These are phyloP conservation scores for Plantago coronopus DNA, from an alignment of 305 asterid genomes.

Conservation along the genomic window DNA sequence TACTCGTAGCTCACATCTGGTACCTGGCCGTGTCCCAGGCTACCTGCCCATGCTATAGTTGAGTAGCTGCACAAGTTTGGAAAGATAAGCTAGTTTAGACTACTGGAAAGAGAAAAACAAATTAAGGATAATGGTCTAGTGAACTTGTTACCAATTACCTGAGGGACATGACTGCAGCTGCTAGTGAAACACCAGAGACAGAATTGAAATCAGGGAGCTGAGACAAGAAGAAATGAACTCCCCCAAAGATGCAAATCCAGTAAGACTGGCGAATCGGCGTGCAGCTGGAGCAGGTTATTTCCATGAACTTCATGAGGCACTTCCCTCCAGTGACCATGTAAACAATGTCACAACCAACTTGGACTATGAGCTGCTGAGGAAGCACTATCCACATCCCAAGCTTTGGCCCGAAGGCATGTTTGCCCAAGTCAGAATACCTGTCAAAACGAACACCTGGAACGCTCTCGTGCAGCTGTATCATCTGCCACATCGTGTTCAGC, in stretches of 20 bases:
- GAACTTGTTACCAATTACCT: constrained; percentile 34
- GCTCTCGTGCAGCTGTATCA: constrained; percentile 84
- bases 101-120: neutral
- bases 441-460: constrained; percentile 84
- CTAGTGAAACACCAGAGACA: constrained; percentile 74
- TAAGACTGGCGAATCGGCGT: constrained; percentile 59
- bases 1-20: constrained; percentile 66
- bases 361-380: constrained; percentile 89
- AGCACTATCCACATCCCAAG: constrained; percentile 86
- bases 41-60: constrained; percentile 86
- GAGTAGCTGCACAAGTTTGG: constrained; percentile 56
- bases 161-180: constrained; percentile 95
- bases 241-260: constrained; percentile 92
- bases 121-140: too few relatives aligned
- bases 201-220: constrained; percentile 91
- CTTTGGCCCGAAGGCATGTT: constrained; percentile 70
- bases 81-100: neutral
- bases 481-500: constrained; percentile 86
- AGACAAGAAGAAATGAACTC: constrained; percentile 77
- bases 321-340: constrained; percentile 98
- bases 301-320: constrained; percentile 72
- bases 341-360: constrained; percentile 87
- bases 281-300: constrained; percentile 63
- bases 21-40: constrained; percentile 58
- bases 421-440: constrained; percentile 66